phyloP scores from a whole-genome alignment of 176 grass and related monocot genomes.

The Urochloa ruziziensis region DNA sequence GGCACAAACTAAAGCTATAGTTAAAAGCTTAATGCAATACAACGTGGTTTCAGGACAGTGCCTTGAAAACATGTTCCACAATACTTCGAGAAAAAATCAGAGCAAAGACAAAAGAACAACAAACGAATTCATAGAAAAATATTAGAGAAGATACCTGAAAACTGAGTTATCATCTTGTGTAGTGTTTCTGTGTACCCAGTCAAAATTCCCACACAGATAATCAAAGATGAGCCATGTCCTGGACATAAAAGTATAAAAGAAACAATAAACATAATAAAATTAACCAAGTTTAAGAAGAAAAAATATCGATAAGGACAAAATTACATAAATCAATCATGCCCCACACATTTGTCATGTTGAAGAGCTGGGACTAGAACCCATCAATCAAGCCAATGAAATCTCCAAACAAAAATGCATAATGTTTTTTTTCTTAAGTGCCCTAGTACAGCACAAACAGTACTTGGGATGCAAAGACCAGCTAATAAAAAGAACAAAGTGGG shows the following conservation, averaged over 20 bases:
- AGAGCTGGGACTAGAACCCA: background rate
- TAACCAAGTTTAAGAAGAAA: slow-evolving; percentile 27
- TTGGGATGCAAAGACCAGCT: background rate
- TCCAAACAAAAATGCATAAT: background rate
- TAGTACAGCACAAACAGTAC: background rate
- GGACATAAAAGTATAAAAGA: slow-evolving; percentile 31
- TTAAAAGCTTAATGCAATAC: background rate
- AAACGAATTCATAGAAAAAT: slow-evolving; percentile 10
- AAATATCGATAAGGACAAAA: background rate
- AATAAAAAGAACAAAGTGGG: slow-evolving; percentile 1
- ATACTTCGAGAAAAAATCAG: slow-evolving; percentile 27
- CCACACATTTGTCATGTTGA: background rate
- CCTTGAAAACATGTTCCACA: background rate
- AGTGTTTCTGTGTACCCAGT: slow-evolving; percentile 95
- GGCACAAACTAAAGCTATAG: background rate
- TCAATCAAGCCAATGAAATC: background rate
- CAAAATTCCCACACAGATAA: slow-evolving; percentile 94
- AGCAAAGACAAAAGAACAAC: background rate
- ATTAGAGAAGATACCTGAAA: slow-evolving; percentile 60
- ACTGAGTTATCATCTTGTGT: slow-evolving; percentile 85
- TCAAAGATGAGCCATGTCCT: slow-evolving; percentile 98
- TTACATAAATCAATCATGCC: background rate
- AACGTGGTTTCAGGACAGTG: background rate
- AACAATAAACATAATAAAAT: slow-evolving; percentile 30
- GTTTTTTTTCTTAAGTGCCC: background rate